Percentiles rank a stretch among this genome's conserved stretches.
Evolutionary conservation across 2,329 filamentous ascomycete species (phyloP).

Genomic region (Colletotrichum musicola): DNA sequence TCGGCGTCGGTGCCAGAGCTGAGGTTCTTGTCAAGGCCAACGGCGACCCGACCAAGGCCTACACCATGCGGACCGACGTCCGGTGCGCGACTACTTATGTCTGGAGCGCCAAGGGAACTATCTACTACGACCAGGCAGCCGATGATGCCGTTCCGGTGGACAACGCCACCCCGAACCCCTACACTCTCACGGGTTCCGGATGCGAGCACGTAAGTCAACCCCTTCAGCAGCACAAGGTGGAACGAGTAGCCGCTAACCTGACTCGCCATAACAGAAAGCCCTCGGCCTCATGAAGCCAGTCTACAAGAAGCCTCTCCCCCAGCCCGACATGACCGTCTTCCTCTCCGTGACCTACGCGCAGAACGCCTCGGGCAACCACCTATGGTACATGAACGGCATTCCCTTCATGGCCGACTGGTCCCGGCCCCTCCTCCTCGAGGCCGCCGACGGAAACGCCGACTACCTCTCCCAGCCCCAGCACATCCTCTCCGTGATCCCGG

Average conservation of each 20-base stretch:
- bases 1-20: conserved; percentile 25
- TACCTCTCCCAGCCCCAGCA: conserved; percentile 30
- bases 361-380: conserved; percentile 23
- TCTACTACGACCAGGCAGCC: conserved; percentile 21
- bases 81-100: conserved; percentile 21
- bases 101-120: conserved; percentile 2
- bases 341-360: conserved; percentile 13
- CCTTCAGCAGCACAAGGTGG: no score
- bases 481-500: conserved; percentile 25
- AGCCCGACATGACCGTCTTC: conserved; percentile 21
- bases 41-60: conserved; percentile 13
- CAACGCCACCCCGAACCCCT: neutral
- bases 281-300: conserved; percentile 19
- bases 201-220: conserved; percentile 26
- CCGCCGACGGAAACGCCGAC: conserved; percentile 4
- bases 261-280: neutral
- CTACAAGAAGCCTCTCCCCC: conserved; percentile 23
- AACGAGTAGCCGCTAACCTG: neutral
- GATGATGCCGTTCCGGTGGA: neutral
- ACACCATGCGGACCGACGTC: conserved; percentile 24
- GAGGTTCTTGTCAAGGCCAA: conserved; percentile 33
- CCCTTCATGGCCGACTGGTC: conserved; percentile 34
- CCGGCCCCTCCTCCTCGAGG: conserved; percentile 28
- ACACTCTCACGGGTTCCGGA: neutral
- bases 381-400: conserved; percentile 32